These are phyloP conservation scores for Paramyrothecium roridum DNA, from an alignment of 2,329 filamentous ascomycete species.

Conservation along the genomic window DNA sequence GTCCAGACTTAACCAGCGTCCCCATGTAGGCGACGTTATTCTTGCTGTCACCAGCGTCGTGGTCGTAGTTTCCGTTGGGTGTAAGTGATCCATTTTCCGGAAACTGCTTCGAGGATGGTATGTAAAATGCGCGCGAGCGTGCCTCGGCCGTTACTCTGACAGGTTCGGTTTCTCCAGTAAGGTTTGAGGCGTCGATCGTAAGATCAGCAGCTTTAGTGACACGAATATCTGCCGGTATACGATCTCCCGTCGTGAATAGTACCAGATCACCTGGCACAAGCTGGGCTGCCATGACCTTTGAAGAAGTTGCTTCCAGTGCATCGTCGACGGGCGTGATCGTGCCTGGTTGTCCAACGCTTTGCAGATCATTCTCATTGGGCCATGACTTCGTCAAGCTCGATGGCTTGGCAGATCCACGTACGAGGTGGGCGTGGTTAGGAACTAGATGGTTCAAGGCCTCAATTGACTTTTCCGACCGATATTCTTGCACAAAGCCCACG, in stretches of 20 bases:
- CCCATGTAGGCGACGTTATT: conserved; percentile 99
- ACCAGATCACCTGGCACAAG: conserved; percentile 92
- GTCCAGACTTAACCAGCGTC: conserved; percentile 88
- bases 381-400: conserved; percentile 45
- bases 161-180: conserved; percentile 95
- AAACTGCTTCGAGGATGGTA: background rate
- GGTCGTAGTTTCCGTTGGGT: conserved; percentile 55
- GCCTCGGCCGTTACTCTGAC: conserved; percentile 73
- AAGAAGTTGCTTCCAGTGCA: conserved; percentile 68
- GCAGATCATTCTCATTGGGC: conserved; percentile 37
- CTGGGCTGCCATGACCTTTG: conserved; percentile 81
- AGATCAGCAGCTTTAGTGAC: conserved; percentile 88
- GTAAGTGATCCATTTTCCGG: conserved; percentile 20
- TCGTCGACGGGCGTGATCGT: conserved; percentile 59
- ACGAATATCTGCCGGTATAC: conserved; percentile 92
- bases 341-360: conserved; percentile 39
- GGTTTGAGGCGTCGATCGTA: conserved; percentile 92
- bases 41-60: conserved; percentile 59
- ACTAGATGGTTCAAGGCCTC: conserved; percentile 92
- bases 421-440: conserved; percentile 92
- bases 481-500: conserved; percentile 96
- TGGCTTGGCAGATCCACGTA: conserved; percentile 53
- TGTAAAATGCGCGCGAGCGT: conserved; percentile 35
- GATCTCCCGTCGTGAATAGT: conserved; percentile 90
- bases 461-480: conserved; percentile 94